Conservation (phyloP, 2,329 filamentous ascomycete genomes). For the Xylogone sp. region DNA sequence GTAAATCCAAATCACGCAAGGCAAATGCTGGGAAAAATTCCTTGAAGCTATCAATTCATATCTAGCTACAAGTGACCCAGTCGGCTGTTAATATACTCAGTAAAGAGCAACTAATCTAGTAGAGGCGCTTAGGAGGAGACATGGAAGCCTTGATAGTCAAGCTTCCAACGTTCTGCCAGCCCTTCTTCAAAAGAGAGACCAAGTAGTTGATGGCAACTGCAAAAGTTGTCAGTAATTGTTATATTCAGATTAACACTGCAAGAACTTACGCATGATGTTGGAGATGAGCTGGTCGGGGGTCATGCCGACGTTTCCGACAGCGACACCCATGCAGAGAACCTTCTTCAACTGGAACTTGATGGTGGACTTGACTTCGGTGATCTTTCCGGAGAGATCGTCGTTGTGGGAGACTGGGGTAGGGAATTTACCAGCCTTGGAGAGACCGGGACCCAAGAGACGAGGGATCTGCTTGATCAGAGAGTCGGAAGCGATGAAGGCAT, state of each 20-base stretch:
- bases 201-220: conserved; percentile 97
- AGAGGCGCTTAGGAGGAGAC: conserved; percentile 96
- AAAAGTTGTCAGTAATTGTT: background rate
- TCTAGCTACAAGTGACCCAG: conserved; percentile 17
- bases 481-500: conserved; percentile 97
- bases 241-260: conserved; percentile 17
- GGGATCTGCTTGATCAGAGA: conserved; percentile 99
- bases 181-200: conserved; percentile 99
- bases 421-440: conserved; percentile 99
- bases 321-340: conserved; percentile 99
- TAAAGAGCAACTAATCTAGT: conserved; percentile 54
- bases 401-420: conserved; percentile 95
- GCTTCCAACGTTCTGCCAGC: conserved; percentile 99
- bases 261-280: conserved; percentile 75
- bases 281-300: conserved; percentile 89
- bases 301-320: conserved; percentile 98
- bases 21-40: too few species aligned
- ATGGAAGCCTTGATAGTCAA: conserved; percentile 99
- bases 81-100: conserved; percentile 3
- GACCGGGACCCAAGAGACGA: conserved; percentile 97
- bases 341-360: conserved; percentile 99
- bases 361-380: conserved; percentile 99
- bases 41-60: conserved; percentile 10
- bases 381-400: conserved; percentile 91
- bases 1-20: too few species aligned